Evolutionary conservation across 2,329 filamentous ascomycete species (phyloP).

Genomic region (Microsporum canis): DNA sequence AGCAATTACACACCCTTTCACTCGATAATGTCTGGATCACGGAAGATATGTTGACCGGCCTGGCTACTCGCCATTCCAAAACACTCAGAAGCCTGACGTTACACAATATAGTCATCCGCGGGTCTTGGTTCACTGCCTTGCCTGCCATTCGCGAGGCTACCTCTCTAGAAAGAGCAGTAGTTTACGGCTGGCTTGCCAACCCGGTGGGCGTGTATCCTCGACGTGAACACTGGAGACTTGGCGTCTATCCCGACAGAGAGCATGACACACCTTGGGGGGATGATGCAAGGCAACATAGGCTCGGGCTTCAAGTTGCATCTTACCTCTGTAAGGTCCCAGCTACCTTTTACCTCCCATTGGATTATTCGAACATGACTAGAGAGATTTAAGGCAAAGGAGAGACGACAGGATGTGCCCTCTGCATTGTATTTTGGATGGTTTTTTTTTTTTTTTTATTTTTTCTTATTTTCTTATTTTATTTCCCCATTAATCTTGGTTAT

Average conservation of each 20-base stretch:
- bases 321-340: neutral
- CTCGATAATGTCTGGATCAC: neutral
- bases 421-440: neutral
- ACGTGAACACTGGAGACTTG: neutral
- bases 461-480: neutral
- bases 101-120: neutral
- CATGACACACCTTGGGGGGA: neutral
- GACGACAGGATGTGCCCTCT: neutral
- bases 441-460: neutral
- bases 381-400: neutral
- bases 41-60: neutral
- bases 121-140: neutral
- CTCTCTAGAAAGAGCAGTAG: neutral
- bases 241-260: slow-evolving; percentile 1
- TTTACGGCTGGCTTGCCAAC: slow-evolving; percentile 1
- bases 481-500: neutral
- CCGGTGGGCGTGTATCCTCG: neutral
- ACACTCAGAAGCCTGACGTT: neutral
- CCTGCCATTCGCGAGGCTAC: neutral
- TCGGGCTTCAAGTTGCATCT: neutral
- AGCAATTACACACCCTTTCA: neutral
- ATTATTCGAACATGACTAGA: slow-evolving; percentile 1
- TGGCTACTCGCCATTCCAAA: neutral
- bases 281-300: neutral
- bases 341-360: neutral